Evolutionary conservation across 495 filamentous ascomycete genomes (phyloP), one percentile per base, ranked within the genome.

Genomic region (Xanthoparmelia taractica): DNA sequence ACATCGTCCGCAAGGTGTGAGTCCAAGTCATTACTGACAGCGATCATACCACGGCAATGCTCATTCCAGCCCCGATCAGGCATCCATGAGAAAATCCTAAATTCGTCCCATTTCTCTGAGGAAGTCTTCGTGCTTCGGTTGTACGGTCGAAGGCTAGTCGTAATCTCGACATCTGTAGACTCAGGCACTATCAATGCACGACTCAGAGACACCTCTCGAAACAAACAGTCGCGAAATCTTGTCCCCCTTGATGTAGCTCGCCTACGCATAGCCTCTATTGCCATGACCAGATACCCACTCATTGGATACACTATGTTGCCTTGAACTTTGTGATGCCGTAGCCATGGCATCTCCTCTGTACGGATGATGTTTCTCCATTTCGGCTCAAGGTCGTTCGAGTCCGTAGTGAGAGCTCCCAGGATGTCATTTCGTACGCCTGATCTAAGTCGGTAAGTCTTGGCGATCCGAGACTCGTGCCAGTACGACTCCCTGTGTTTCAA

Each of bases 401-500:
- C 27, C 48, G 63, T 40, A 52, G 68, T 61, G 8, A 63, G 67
- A 1, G 45, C 18, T 0, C 73, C 73, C 0, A 75, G 65, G 6
- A 75, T 40, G 41, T 72, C 71, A 8, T 59, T 58, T 1, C 66
- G 66, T 17, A 55, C 57, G 45, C 50, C n/a, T 2, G 27, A 18
- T 1, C 64, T 67, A 45, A 69, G 54, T 41, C 72, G 37, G 67
- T 72, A 73, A 4, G 71, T 66, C 17, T 63, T 54, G 13, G 36
- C 66, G 1, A 75, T 31, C 0, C 73, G 68, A 33, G 65, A 65
- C 62, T 79, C 75, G 27, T 61, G 7, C 75, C 73, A 77, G 40
- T 73, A 73, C 0, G 64, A 64, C 29, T 67, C 64, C n/a, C 61
- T 47, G 48, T 79, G 70, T 74, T 70, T 70, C 72, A 80, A 27